Evolutionary conservation across 1,139 yeast genomes (phyloP).

Genomic region (Kodamaea sp.): DNA sequence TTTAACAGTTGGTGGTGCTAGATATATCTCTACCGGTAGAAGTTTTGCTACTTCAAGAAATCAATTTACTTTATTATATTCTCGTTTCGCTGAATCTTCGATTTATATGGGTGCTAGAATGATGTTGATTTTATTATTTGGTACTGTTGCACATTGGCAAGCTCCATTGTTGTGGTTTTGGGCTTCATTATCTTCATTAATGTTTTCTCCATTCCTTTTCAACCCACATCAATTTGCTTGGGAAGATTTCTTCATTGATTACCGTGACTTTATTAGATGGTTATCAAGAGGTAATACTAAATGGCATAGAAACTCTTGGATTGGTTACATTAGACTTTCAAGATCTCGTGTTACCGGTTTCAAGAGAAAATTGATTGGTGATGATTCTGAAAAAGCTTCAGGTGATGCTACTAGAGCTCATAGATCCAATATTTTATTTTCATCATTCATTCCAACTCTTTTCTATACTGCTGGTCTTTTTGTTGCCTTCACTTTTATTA

Average conservation of each 20-base stretch:
- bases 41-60: conserved; percentile 99
- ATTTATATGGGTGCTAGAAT: conserved; percentile 95
- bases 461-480: conserved; percentile 88
- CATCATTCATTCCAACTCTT: conserved; percentile 82
- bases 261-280: conserved; percentile 98
- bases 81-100: conserved; percentile 96
- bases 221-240: conserved; percentile 99
- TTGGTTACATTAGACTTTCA: conserved; percentile 91
- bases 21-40: conserved; percentile 98
- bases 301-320: conserved; percentile 99
- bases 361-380: conserved; percentile 87
- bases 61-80: conserved; percentile 91
- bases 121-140: conserved; percentile 82
- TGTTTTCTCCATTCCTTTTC: conserved; percentile 91
- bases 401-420: conserved; percentile 96
- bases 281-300: conserved; percentile 96
- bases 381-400: conserved; percentile 86
- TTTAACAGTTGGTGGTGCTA: conserved; percentile 98
- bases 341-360: conserved; percentile 98
- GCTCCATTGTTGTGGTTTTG: conserved; percentile 98
- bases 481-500: conserved; percentile 87
- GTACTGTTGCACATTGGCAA: conserved; percentile 95
- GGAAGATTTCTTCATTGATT: conserved; percentile 98
- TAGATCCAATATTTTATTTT: conserved; percentile 77
- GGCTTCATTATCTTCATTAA: conserved; percentile 88